A percentile compares a stretch with the other conserved stretches of the same genome.
These are phyloP conservation scores for Phytophthora sp. DNA, from an alignment of 352 stramenopile genomes.

Conservation along the genomic window DNA sequence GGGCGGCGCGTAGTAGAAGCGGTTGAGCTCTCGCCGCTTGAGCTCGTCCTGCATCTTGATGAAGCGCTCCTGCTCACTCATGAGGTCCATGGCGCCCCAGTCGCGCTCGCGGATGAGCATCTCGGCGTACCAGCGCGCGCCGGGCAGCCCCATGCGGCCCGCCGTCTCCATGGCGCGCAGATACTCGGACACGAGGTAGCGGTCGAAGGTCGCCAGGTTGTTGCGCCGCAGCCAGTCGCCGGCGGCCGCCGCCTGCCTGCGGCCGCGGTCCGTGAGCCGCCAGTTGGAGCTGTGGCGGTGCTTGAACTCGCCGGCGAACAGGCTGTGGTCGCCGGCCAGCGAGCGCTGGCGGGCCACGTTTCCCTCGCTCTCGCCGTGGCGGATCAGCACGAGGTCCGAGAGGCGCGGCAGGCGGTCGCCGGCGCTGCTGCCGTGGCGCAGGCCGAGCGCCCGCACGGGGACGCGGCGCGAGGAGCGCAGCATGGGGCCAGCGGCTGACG, in stretches of 20 bases:
- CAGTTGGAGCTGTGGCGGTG: slow-evolving; percentile 90
- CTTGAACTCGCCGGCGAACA: slow-evolving; percentile 89
- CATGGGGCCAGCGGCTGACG: too few relatives aligned
- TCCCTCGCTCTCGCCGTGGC: slow-evolving; percentile 89
- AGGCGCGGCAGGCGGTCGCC: slow-evolving; percentile 59
- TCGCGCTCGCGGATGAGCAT: slow-evolving; percentile 90
- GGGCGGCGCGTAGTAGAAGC: slow-evolving; percentile 88
- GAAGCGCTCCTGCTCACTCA: slow-evolving; percentile 88
- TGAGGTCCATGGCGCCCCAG: slow-evolving; percentile 91
- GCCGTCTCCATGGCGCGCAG: slow-evolving; percentile 88
- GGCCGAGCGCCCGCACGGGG: too few relatives aligned
- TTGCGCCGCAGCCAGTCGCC: slow-evolving; percentile 87
- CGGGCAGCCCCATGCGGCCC: slow-evolving; percentile 73
- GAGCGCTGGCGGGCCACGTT: slow-evolving; percentile 87
- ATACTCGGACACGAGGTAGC: slow-evolving; percentile 89
- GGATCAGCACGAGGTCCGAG: slow-evolving; percentile 86
- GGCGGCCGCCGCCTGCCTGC: slow-evolving; percentile 69
- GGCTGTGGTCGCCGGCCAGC: slow-evolving; percentile 82
- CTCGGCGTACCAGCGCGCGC: slow-evolving; percentile 85
- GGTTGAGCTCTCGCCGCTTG: slow-evolving; percentile 77
- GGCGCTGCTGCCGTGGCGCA: slow-evolving; percentile 16
- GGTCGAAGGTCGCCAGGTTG: slow-evolving; percentile 79
- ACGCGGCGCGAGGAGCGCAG: too few relatives aligned
- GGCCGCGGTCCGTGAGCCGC: slow-evolving; percentile 85
- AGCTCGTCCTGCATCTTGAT: slow-evolving; percentile 91